These are phyloP conservation scores for Davidsoniella australis DNA, from an alignment of 2,329 filamentous ascomycete genomes.

Conservation along the genomic window DNA sequence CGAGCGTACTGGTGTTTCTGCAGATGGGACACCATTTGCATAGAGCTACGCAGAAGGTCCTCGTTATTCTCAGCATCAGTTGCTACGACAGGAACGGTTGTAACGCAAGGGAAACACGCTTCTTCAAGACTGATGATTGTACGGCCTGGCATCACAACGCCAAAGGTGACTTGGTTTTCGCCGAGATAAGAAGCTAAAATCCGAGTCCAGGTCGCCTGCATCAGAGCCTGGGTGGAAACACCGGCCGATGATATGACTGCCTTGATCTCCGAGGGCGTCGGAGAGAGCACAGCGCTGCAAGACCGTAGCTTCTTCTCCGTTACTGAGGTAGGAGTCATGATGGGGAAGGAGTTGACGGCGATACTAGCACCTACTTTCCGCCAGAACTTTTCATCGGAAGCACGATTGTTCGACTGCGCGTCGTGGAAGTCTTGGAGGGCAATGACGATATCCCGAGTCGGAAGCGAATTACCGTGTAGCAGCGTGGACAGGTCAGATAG, in stretches of 20 bases:
- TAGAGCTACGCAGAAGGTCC: conserved; percentile 43
- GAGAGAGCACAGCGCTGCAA: conserved; percentile 12
- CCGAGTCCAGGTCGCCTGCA: conserved; percentile 64
- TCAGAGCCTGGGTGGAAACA: conserved; percentile 59
- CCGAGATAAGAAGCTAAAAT: conserved; percentile 62
- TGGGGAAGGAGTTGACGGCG: conserved; percentile 55
- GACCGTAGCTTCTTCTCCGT: conserved; percentile 16
- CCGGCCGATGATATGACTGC: conserved; percentile 35
- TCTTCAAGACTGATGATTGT: conserved; percentile 40
- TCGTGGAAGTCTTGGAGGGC: neutral
- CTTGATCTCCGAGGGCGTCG: conserved; percentile 27
- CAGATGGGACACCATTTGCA: conserved; percentile 45
- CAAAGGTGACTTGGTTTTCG: conserved; percentile 58
- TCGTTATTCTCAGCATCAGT: conserved; percentile 27
- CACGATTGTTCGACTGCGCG: neutral
- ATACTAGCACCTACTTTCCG: conserved; percentile 31
- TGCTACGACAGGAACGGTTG: conserved; percentile 55
- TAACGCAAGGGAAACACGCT: conserved; percentile 61
- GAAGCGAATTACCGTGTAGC: conserved; percentile 15
- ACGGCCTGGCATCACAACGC: conserved; percentile 63
- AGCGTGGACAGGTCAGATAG: conserved; percentile 36
- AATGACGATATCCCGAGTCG: neutral
- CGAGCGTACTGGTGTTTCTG: conserved; percentile 57
- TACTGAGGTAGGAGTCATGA: conserved; percentile 46
- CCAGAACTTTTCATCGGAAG: conserved; percentile 44